phyloP scores from a whole-genome alignment of 2,329 filamentous ascomycete genomes.

The Alternaria triticina region DNA sequence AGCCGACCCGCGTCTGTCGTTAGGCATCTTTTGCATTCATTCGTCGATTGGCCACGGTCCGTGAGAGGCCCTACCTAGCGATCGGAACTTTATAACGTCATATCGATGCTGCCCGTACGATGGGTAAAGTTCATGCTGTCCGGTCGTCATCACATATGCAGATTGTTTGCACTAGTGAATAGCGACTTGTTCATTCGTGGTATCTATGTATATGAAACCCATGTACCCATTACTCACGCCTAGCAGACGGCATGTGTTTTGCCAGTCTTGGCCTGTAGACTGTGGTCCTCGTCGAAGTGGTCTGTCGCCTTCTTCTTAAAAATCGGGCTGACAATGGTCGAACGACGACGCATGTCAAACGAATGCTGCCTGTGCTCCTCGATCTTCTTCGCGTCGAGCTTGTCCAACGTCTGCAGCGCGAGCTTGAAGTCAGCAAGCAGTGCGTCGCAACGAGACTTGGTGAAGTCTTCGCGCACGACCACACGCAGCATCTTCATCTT shows the following conservation, averaged over 20 bases:
- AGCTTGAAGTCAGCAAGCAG: constrained; percentile 80
- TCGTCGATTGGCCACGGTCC: not conserved
- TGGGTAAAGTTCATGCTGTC: not conserved
- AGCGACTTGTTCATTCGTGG: not conserved
- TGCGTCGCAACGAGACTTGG: constrained; percentile 77
- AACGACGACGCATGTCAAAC: constrained; percentile 34
- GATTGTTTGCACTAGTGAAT: not conserved
- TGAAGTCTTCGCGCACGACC: constrained; percentile 93
- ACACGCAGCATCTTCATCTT: constrained; percentile 89
- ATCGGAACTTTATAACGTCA: not conserved
- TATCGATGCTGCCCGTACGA: not conserved
- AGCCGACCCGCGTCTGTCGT: no score
- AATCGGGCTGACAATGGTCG: constrained; percentile 35
- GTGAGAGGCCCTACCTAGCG: not conserved
- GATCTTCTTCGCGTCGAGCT: constrained; percentile 76
- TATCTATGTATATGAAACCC: not conserved
- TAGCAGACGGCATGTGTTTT: constrained; percentile 90
- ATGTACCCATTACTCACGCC: not conserved
- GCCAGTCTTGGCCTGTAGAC: constrained; percentile 84
- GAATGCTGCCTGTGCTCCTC: constrained; percentile 66
- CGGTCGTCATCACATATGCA: not conserved
- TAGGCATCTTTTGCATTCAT: not conserved
- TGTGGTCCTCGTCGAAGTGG: constrained; percentile 82
- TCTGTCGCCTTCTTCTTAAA: constrained; percentile 44
- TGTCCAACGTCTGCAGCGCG: constrained; percentile 71